Evolutionary conservation across 2,329 filamentous ascomycete genomes (phyloP).

Genomic region (Pseudopithomyces chartarum): DNA sequence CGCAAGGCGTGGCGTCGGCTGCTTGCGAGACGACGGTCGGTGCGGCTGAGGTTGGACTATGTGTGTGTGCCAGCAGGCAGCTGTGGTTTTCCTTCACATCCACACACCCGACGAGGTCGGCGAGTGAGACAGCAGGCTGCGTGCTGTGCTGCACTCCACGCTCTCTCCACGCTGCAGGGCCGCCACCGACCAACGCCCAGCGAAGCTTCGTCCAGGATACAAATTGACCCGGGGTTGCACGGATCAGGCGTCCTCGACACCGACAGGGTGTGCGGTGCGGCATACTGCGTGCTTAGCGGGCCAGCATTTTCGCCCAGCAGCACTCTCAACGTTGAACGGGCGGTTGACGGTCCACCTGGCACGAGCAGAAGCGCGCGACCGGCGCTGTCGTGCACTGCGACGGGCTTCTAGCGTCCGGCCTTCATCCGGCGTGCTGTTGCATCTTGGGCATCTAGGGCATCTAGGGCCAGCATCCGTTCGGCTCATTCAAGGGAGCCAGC

Average conservation of each 20-base stretch:
- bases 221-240: slow-evolving; percentile 25
- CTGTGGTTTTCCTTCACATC: neutral
- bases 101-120: neutral
- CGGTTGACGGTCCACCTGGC: neutral
- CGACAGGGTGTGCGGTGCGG: slow-evolving; percentile 13
- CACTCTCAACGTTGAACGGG: slow-evolving; percentile 1
- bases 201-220: slow-evolving; percentile 13
- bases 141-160: slow-evolving; percentile 3
- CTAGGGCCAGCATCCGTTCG: slow-evolving; percentile 2
- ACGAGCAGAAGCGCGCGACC: neutral
- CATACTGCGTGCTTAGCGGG: slow-evolving; percentile 24
- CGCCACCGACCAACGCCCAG: neutral
- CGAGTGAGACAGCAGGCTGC: neutral
- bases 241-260: slow-evolving; percentile 24
- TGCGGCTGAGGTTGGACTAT: neutral
- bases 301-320: slow-evolving; percentile 16
- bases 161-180: slow-evolving; percentile 6
- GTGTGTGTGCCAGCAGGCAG: neutral
- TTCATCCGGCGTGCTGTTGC: neutral
- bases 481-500: neutral
- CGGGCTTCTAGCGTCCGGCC: neutral
- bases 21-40: neutral
- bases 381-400: neutral
- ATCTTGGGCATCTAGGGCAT: neutral
- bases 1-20: neutral